Base-by-base conservation (phyloP, 208 protist genomes). In the Acanthamoeba healyi region DNA sequence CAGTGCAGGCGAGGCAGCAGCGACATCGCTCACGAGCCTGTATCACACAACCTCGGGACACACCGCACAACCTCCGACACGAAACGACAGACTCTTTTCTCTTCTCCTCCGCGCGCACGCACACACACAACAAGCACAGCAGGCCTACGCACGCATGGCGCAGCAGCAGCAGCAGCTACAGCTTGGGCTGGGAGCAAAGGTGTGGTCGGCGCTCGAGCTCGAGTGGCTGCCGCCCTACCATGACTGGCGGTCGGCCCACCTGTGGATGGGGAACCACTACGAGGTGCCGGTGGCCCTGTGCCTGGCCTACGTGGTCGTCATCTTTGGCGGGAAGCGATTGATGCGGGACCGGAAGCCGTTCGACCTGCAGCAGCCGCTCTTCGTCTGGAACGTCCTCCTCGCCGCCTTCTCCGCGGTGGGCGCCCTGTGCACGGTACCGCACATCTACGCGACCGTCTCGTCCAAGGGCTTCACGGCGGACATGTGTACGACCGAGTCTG, bases 131-230 rank as follows among this genome's bases (percentile, higher is more conserved):
- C n/a, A n/a, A n/a, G n/a, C n/a, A n/a, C n/a, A n/a, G n/a, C 51
- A 56, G 24, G 12, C 24, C 15, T 6, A 22, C 2, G 24, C 51
- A 56, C 12, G 51, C 15, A 56, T 56, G 51, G 51, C 51, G 51
- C 51, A 56, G 15, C 51, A 56, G 10, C 51, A 56, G 15, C n/a
- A n/a, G n/a, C n/a, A n/a, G n/a, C n/a, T n/a, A n/a, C n/a, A n/a
- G n/a, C 49, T 54, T 54, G n/a, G n/a, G 15, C 26, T 65, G 12
- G 58, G 58, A 1, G 74, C 32, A 19, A 49, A 56, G 38, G 19
- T 84, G 26, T 84, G 74, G 74, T 84, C 74, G 42, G 74, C 42
- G 42, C 24, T 84, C 2, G 74, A 84, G 74, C 74, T 84, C 22
- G 29, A 84, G 19, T 84, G 74, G 74, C 38, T 84, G 22, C 44